These are phyloP conservation scores for Penicillium olsonii DNA, from an alignment of 2,329 filamentous ascomycete species.

Conservation along the genomic window DNA sequence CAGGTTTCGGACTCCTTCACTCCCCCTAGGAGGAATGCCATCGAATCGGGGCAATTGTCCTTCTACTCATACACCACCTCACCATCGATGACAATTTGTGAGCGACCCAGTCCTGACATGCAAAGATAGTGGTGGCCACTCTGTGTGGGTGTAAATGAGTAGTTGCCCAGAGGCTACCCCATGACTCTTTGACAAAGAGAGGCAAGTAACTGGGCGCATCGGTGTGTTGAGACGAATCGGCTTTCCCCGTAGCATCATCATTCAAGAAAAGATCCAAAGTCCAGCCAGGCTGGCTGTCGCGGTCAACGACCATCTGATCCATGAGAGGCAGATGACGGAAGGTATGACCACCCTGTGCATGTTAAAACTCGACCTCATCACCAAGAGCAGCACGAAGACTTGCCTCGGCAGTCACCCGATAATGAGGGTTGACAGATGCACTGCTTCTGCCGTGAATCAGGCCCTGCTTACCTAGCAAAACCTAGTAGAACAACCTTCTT, in stretches of 20 bases:
- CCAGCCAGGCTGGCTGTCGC: background rate
- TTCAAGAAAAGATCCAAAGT: background rate
- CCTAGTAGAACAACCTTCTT: conserved; percentile 53
- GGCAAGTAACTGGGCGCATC: background rate
- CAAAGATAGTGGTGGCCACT: background rate
- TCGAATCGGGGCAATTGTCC: background rate
- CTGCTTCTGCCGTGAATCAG: conserved; percentile 62
- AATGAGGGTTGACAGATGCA: conserved; percentile 51
- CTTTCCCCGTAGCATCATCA: background rate
- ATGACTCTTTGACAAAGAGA: background rate
- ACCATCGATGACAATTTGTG: background rate
- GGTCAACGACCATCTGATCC: background rate
- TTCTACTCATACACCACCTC: background rate
- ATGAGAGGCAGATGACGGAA: background rate
- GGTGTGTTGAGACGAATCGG: background rate
- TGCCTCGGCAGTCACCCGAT: conserved; percentile 43
- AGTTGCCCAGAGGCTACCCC: background rate
- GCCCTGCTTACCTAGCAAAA: conserved; percentile 48
- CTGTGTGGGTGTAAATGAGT: background rate
- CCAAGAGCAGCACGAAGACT: conserved; percentile 27
- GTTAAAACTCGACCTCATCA: background rate
- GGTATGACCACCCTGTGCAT: background rate
- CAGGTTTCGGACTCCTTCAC: background rate
- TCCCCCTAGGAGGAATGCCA: conserved; percentile 1
- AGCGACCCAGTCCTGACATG: background rate